Evolutionary conservation across 192 early-diverging fungal genomes (phyloP).

Genomic region (Entomortierella lignicola): DNA sequence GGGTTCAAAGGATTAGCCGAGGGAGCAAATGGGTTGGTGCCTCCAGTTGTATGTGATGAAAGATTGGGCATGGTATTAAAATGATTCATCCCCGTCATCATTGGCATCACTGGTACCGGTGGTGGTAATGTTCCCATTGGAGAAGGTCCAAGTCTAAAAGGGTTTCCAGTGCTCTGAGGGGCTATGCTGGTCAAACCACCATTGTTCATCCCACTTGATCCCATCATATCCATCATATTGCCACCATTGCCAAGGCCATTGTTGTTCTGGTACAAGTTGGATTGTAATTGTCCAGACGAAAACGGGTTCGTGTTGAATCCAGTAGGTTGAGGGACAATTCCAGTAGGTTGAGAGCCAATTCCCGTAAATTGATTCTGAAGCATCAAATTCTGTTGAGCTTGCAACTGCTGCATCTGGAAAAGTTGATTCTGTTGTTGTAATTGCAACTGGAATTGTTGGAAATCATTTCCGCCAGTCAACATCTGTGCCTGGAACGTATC

Average conservation of each 20-base stretch:
- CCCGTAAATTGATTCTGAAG: conserved; percentile 44
- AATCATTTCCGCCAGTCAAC: conserved; percentile 34
- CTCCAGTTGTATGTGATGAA: conserved; percentile 35
- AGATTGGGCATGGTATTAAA: conserved; percentile 44
- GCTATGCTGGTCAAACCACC: conserved; percentile 17
- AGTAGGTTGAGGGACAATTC: conserved; percentile 22
- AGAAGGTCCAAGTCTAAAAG: conserved; percentile 27
- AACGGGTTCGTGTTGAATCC: conserved; percentile 56
- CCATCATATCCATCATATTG: conserved; percentile 20
- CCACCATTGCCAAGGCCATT: conserved; percentile 12
- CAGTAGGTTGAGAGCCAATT: conserved; percentile 25
- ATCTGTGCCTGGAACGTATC: conserved; percentile 33
- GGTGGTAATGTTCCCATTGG: conserved; percentile 11
- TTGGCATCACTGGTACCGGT: conserved; percentile 21
- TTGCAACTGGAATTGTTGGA: conserved; percentile 54
- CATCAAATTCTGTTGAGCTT: conserved; percentile 43
- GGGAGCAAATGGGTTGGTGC: conserved; percentile 49
- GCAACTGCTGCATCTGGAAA: conserved; percentile 34
- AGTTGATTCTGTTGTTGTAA: conserved; percentile 41
- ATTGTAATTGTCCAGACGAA: conserved; percentile 14
- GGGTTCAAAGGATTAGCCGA: conserved; percentile 44
- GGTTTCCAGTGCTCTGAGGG: conserved; percentile 51
- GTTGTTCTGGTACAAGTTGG: conserved; percentile 8
- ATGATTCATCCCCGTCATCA: conserved; percentile 38
- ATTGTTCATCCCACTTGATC: conserved; percentile 10